A percentile compares a stretch with the other conserved stretches of the same genome.
Evolutionary conservation across 306 rosid species (phyloP).

Genomic region (Dalbergia cultrata): DNA sequence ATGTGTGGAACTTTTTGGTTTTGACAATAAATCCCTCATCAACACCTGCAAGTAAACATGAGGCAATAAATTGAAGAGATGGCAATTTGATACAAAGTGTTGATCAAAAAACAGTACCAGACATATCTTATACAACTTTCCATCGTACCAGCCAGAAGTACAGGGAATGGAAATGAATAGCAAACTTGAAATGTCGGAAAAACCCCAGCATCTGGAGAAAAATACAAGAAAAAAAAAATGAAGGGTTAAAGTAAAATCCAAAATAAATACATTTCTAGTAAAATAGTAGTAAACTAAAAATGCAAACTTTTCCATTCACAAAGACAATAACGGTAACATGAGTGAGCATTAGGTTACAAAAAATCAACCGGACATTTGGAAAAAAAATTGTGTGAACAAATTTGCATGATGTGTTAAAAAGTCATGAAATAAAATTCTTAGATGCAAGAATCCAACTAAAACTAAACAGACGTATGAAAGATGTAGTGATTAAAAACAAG

Average conservation of each 20-base stretch:
- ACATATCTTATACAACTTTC: conserved; percentile 17
- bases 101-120: conserved; percentile 8
- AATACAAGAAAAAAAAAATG: conserved; percentile 26
- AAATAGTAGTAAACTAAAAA: conserved; percentile 6
- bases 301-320: neutral
- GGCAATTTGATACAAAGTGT: conserved; percentile 35
- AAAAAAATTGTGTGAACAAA: conserved; percentile 3
- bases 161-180: conserved; percentile 86
- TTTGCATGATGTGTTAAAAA: neutral
- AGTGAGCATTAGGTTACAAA: neutral
- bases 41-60: conserved; percentile 63
- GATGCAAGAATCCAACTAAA: conserved; percentile 21
- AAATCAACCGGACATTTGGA: conserved; percentile 27
- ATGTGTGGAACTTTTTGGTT: conserved; percentile 66
- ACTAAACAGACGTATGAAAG: conserved; percentile 7
- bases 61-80: conserved; percentile 45
- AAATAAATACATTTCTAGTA: conserved; percentile 7
- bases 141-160: conserved; percentile 92
- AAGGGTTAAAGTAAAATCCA: conserved; percentile 37
- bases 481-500: conserved; percentile 31
- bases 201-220: conserved; percentile 87
- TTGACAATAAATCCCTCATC: conserved; percentile 86
- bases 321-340: conserved; percentile 16
- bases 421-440: neutral
- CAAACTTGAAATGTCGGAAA: conserved; percentile 83